Base-by-base conservation (phyloP, 805 yeast genomes). In the Kodamaea nitidulidarum region DNA sequence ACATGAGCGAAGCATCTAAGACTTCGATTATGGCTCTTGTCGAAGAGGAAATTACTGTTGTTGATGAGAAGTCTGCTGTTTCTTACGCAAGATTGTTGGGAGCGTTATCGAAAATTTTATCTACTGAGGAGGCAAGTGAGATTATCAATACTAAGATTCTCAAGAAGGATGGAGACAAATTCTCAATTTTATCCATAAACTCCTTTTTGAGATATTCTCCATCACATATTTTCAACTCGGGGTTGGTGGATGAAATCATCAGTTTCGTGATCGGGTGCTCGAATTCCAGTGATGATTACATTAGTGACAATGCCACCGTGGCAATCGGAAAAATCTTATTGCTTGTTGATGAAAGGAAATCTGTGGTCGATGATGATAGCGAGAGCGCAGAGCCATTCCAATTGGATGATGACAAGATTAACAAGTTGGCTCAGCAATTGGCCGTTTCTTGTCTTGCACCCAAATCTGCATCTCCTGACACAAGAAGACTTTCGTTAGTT, bases 321-420 rank as follows among this genome's bases (percentile, higher is more conserved):
- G 96, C 95, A 2, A 71, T 82, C 36, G 97, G 96, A 45, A 93
- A 93, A 63, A 47, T 85, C 6, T 63, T 88, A 39, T 66, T 91
- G 42, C 63, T 78, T 20, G 58, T 70, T 15, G 72, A 63, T 7
- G 75, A 72, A 46, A 38, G 30, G 8, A 51, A 51, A 35, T 55
- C 64, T 25, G 64, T 64, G 15, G 32, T 27, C 12, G 33, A 29
- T 10, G 33, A 36, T 15, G 48, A 42, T 2, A 45, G 39, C 4
- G 40, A 46, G 3, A 32, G 50, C 3, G 42, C 39, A 2, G 36
- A 44, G 2, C 51, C 63, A 11, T 70, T 76, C 40, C 68, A 56
- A 3, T 43, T 79, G 12, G 65, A 70, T 9, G 69, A 65, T 6
- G 73, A 71, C 16, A 55, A 71, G 20, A 51, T 71, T 1, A 47